phyloP scores from a whole-genome alignment of 2,329 filamentous ascomycete genomes.

The Colletotrichum tanaceti region DNA sequence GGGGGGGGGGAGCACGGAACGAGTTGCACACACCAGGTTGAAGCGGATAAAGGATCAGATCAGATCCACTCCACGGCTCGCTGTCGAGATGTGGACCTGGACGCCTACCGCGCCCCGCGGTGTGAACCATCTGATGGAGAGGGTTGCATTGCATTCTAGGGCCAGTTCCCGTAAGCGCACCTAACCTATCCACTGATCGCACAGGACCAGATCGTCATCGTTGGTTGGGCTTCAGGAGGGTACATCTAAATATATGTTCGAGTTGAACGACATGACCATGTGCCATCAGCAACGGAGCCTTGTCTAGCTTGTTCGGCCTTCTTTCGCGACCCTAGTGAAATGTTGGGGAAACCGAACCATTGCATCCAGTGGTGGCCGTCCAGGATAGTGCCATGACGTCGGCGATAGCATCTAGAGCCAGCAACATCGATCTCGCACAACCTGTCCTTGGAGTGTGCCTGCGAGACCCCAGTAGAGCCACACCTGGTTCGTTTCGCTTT shows the following conservation, averaged over 20 bases:
- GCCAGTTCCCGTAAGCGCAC: conserved; percentile 18
- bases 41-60: conserved; percentile 6
- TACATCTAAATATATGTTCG: not conserved
- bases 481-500: conserved; percentile 9
- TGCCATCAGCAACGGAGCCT: not conserved
- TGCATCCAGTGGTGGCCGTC: conserved; percentile 11
- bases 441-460: conserved; percentile 9
- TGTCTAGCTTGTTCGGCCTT: conserved; percentile 1
- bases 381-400: conserved; percentile 24
- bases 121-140: conserved; percentile 14
- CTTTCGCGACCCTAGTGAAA: not conserved
- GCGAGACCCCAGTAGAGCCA: not conserved
- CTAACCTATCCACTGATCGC: conserved; percentile 6
- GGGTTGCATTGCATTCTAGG: conserved; percentile 25
- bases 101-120: conserved; percentile 17
- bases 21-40: conserved; percentile 5
- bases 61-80: conserved; percentile 22
- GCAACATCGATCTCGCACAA: conserved; percentile 1
- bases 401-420: not conserved
- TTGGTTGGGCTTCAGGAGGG: conserved; percentile 12
- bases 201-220: conserved; percentile 1
- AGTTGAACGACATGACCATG: not conserved
- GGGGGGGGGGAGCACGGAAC: conserved; percentile 8
- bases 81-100: conserved; percentile 1
- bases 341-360: conserved; percentile 3